A percentile compares a stretch with the other conserved stretches of the same genome.
phyloP scores from a whole-genome alignment of 192 early-diverging fungal genomes.

The Entomortierella lignicola region DNA sequence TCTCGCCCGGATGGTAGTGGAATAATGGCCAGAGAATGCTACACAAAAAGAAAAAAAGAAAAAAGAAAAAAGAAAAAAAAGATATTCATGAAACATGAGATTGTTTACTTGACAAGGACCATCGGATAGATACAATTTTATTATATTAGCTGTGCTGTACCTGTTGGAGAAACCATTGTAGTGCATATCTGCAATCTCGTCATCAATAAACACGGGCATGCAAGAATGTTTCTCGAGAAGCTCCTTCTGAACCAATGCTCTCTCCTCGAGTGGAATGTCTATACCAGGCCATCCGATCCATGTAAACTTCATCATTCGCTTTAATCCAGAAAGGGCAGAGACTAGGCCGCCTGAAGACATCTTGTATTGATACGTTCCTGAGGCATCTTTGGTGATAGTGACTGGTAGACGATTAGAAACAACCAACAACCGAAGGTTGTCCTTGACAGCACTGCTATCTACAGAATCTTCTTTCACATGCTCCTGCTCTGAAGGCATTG shows the following conservation, averaged over 20 bases:
- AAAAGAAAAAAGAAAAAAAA: not conserved
- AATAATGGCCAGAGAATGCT: conserved; percentile 99
- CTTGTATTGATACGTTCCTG: conserved; percentile 68
- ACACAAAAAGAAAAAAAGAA: not conserved
- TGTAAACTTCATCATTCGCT: conserved; percentile 94
- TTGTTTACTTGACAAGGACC: no score
- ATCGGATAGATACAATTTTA: no score
- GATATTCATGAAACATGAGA: no score
- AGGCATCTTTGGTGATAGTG: conserved; percentile 78
- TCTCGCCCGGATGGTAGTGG: conserved; percentile 99
- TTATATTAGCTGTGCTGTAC: conserved; percentile 22
- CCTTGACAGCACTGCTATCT: not conserved
- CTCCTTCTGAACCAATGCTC: conserved; percentile 69
- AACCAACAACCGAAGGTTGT: conserved; percentile 77
- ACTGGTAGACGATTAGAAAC: conserved; percentile 98
- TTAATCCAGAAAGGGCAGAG: conserved; percentile 91
- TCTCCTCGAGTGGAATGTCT: conserved; percentile 84
- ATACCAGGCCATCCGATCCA: conserved; percentile 99
- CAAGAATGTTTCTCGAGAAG: conserved; percentile 85
- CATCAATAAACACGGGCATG: conserved; percentile 93
- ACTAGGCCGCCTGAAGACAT: conserved; percentile 97
- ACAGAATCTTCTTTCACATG: no score
- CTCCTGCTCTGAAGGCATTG: no score
- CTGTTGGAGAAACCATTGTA: conserved; percentile 99
- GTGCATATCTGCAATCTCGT: conserved; percentile 93